phyloP scores from a whole-genome alignment of 441 rosid species.

The Brassica balearica region DNA sequence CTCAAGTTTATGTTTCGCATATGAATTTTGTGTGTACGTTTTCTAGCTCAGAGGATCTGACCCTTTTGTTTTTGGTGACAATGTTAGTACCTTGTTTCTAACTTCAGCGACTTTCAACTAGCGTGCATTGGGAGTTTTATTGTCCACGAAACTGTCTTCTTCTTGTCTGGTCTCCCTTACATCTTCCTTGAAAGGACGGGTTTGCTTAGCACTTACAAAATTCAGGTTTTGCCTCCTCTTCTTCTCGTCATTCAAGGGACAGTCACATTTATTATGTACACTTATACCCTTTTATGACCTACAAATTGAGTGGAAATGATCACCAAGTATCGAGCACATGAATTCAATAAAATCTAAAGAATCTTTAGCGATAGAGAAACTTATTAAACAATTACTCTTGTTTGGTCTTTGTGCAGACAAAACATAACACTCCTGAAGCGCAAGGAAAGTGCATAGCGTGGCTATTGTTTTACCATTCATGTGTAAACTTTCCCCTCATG shows the following conservation, averaged over 20 bases:
- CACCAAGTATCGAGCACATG: too few species aligned
- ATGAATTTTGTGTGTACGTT: not conserved
- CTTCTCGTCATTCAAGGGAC: slow-evolving; percentile 18
- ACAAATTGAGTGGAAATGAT: not conserved
- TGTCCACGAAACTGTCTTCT: slow-evolving; percentile 84
- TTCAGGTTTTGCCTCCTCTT: slow-evolving; percentile 62
- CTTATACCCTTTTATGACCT: not conserved
- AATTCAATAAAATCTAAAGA: not conserved
- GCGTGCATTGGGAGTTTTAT: slow-evolving; percentile 89
- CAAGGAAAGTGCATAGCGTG: slow-evolving; percentile 84
- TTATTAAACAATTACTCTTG: slow-evolving; percentile 18
- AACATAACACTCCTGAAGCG: slow-evolving; percentile 78
- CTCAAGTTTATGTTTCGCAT: not conserved
- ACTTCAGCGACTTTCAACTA: slow-evolving; percentile 83
- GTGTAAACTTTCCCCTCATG: slow-evolving; percentile 88
- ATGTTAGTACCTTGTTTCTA: slow-evolving; percentile 70
- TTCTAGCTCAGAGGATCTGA: slow-evolving; percentile 9
- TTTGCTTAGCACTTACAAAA: slow-evolving; percentile 77
- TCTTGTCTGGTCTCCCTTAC: slow-evolving; percentile 88
- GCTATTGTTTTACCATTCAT: slow-evolving; percentile 71
- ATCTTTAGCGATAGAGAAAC: not conserved
- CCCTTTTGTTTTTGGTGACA: slow-evolving; percentile 7
- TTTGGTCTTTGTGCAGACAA: slow-evolving; percentile 57
- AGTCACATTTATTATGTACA: not conserved
- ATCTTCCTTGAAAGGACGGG: slow-evolving; percentile 80